phyloP scores from a whole-genome alignment of 176 grass and related monocot genomes.

The Carex littledalei region DNA sequence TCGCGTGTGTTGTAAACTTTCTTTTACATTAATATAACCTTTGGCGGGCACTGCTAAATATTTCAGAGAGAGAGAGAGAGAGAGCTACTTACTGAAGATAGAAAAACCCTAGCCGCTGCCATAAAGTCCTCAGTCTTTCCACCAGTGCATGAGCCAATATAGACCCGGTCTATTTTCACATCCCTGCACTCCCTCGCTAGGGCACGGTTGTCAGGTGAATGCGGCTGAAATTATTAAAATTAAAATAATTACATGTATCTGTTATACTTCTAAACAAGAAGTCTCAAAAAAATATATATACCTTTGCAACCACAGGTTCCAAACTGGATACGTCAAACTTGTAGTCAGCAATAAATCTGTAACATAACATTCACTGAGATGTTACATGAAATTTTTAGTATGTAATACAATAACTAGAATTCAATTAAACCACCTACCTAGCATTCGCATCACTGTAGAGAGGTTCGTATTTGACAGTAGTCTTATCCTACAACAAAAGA shows the following conservation, averaged over 20 bases:
- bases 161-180: constrained; percentile 85
- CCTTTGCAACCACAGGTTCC: constrained; percentile 91
- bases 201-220: constrained; percentile 92
- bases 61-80: background rate
- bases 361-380: background rate
- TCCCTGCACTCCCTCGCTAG: constrained; percentile 91
- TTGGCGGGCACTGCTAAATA: no score
- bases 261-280: background rate
- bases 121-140: constrained; percentile 90
- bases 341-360: constrained; percentile 76
- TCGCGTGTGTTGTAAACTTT: no score
- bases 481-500: constrained; percentile 52
- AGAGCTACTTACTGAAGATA: constrained; percentile 61
- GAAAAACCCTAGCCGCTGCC: constrained; percentile 77
- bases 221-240: constrained; percentile 44
- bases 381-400: background rate
- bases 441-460: constrained; percentile 74
- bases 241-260: background rate
- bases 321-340: constrained; percentile 78
- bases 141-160: constrained; percentile 98
- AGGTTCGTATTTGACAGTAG: constrained; percentile 60
- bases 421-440: constrained; percentile 33
- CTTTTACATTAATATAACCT: no score
- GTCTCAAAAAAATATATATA: background rate
- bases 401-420: background rate